Percentiles rank a stretch among this genome's conserved stretches.
These are phyloP conservation scores for Hymenoscyphus scutula DNA, from an alignment of 2,329 filamentous ascomycete species.

Conservation along the genomic window DNA sequence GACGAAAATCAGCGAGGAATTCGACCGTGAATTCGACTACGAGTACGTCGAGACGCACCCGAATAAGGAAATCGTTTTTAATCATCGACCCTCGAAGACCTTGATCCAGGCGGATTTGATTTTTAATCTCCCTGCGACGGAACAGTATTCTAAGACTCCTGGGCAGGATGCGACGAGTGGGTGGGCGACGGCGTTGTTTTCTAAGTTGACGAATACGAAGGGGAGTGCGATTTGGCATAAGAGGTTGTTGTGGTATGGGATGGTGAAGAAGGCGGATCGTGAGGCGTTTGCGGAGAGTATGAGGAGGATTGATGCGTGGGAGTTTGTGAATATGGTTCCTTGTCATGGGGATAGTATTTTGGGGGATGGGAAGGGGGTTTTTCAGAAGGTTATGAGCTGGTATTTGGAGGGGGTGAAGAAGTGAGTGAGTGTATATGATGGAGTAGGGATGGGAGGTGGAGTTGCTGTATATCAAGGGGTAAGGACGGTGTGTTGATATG, in stretches of 20 bases:
- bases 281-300: conserved; percentile 68
- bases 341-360: conserved; percentile 93
- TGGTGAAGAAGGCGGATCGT: conserved; percentile 58
- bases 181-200: conserved; percentile 56
- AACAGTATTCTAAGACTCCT: conserved; percentile 69
- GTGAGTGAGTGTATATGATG: too few species aligned
- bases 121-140: conserved; percentile 84
- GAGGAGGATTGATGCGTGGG: conserved; percentile 70
- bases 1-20: conserved; percentile 66
- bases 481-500: too few species aligned
- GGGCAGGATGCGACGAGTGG: conserved; percentile 54
- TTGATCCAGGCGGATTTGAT: conserved; percentile 87
- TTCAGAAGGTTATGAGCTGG: conserved; percentile 79
- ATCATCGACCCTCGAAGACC: conserved; percentile 74
- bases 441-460: too few species aligned
- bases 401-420: conserved; percentile 50
- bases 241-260: conserved; percentile 75
- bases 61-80: conserved; percentile 86
- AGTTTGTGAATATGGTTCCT: conserved; percentile 81
- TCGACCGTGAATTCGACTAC: conserved; percentile 81
- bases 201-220: conserved; percentile 56
- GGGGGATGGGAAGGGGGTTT: conserved; percentile 68
- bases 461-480: too few species aligned
- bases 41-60: conserved; percentile 78
- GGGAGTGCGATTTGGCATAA: conserved; percentile 71